phyloP scores from a whole-genome alignment of 305 asterid genomes.

The Fraxinus dipetala region DNA sequence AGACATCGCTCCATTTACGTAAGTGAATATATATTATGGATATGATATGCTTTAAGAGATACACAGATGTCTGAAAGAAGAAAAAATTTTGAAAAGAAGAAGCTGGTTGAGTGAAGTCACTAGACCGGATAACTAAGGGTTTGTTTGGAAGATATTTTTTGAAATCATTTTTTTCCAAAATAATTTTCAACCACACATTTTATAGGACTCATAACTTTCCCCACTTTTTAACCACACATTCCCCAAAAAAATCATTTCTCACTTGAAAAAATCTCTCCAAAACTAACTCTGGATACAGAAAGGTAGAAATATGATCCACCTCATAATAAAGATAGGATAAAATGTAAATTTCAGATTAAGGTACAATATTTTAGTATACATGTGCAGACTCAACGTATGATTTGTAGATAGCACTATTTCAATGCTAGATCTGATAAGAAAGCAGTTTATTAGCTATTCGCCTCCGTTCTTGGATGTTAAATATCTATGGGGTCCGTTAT shows the following conservation, averaged over 20 bases:
- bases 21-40: background rate
- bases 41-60: background rate
- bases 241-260: background rate
- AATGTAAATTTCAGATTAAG: background rate
- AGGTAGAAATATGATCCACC: background rate
- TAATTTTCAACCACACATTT: background rate
- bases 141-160: background rate
- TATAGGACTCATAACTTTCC: background rate
- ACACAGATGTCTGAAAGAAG: background rate
- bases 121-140: background rate
- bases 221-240: background rate
- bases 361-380: background rate
- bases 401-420: background rate
- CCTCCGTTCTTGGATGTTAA: background rate
- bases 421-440: background rate
- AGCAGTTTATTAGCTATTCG: background rate
- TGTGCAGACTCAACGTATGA: background rate
- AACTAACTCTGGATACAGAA: background rate
- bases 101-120: background rate
- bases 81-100: background rate
- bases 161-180: background rate
- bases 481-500: background rate
- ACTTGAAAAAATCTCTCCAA: background rate
- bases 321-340: background rate
- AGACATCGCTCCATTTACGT: background rate